phyloP scores from a whole-genome alignment of 768 basidiomycete genomes.

The Boletales sp. region DNA sequence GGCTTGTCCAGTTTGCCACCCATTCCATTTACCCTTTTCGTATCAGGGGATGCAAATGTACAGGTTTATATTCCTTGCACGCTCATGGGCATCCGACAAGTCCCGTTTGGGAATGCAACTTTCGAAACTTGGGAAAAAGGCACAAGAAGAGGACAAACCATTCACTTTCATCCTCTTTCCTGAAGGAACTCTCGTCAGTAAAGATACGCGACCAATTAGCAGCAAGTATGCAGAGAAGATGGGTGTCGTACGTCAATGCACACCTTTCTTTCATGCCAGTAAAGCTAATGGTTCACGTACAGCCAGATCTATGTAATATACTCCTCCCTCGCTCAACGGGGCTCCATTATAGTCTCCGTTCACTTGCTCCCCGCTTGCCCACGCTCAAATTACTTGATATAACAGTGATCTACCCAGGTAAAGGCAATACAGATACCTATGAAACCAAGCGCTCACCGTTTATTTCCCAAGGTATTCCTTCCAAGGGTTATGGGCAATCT shows the following conservation, averaged over 20 bases:
- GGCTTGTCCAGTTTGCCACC: neutral
- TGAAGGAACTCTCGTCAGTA: slow-evolving; percentile 92
- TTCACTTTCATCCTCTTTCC: slow-evolving; percentile 88
- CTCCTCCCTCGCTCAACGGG: slow-evolving; percentile 93
- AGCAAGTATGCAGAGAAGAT: slow-evolving; percentile 85
- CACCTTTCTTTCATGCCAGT: slow-evolving; percentile 3
- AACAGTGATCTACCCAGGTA: slow-evolving; percentile 89
- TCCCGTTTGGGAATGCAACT: slow-evolving; percentile 62
- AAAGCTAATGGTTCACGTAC: slow-evolving; percentile 6
- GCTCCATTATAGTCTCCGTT: slow-evolving; percentile 77
- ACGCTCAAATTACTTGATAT: slow-evolving; percentile 83
- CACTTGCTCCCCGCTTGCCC: slow-evolving; percentile 74
- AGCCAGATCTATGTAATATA: slow-evolving; percentile 79
- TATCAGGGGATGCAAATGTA: slow-evolving; percentile 88
- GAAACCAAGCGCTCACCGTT: neutral
- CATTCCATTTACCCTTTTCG: slow-evolving; percentile 5
- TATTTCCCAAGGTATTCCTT: slow-evolving; percentile 59
- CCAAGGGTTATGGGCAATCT: slow-evolving; percentile 76
- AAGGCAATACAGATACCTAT: neutral
- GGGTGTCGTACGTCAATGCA: slow-evolving; percentile 67
- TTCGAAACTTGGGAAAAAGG: slow-evolving; percentile 62
- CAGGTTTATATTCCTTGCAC: slow-evolving; percentile 88
- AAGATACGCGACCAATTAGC: slow-evolving; percentile 80
- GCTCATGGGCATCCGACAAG: slow-evolving; percentile 87
- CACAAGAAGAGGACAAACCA: slow-evolving; percentile 65